Base-by-base conservation (phyloP, 768 basidiomycete genomes). In the Rickenella mellea region DNA sequence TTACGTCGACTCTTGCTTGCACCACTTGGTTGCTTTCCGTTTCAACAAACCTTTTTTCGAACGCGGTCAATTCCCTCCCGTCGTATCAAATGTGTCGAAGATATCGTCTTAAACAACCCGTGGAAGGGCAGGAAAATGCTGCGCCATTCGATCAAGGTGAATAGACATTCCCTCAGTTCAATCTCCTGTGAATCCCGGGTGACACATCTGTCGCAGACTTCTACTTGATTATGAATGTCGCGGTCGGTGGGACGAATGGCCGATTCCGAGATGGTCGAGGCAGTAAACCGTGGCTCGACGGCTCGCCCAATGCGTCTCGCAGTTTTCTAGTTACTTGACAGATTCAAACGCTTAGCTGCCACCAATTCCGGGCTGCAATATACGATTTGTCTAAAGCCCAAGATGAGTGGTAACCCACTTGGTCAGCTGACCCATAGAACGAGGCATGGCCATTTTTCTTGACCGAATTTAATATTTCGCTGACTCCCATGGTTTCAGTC, bases 241-340 rank as follows among this genome's bases (percentile, higher is more conserved):
- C 79, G 6, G 81, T 89, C 27, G 91, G 91, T 6, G 86, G 88
- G 2, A 93, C 87, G 19, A 88, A 80, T 54, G 91, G 91, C 4
- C 93, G 87, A 86, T 93, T 93, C 76, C 85, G 86, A 4, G 91
- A 96, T 56, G 75, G 76, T 33, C 64, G 63, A 14, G 78, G 74
- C 6, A 60, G 74, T 53, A 90, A 90, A 62, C 86, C 86, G 2
- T 90, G 87, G 87, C 55, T 87, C 37, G 83, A 89, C 57, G 73
- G 72, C 24, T 82, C 83, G 0, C 41, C 50, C 21, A 56, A 62
- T 67, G 33, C 24, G 50, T 46, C 1, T 10, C 1, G 14, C n/a
- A 11, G 26, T 40, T 39, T n/a, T 48, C 24, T 32, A 20, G 6
- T 11, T 14, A 10, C 21, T 5, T 24, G 14, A 19, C 9, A 27